Percentiles rank a stretch among this genome's conserved stretches.
phyloP scores from a whole-genome alignment of 768 basidiomycete genomes.

The Mycena epipterygia region DNA sequence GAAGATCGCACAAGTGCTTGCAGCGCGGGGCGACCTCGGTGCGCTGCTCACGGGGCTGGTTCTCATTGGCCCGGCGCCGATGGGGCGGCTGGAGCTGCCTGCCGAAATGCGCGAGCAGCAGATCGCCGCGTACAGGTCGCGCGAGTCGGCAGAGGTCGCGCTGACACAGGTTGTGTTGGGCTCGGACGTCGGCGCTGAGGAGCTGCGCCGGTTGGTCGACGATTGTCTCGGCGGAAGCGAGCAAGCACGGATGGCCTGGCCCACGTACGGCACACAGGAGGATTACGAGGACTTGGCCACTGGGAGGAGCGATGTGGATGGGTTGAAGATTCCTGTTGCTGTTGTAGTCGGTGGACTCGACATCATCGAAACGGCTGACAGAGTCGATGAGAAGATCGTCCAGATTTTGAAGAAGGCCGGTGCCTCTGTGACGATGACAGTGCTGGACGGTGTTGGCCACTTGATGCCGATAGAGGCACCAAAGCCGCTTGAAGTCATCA shows the following conservation, averaged over 20 bases:
- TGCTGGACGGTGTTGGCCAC: conserved; percentile 19
- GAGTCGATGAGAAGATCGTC: conserved; percentile 13
- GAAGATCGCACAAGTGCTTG: conserved; percentile 29
- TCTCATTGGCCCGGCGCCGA: conserved; percentile 23
- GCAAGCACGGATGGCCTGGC: conserved; percentile 16
- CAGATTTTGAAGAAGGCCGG: conserved; percentile 19
- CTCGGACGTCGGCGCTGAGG: conserved; percentile 14
- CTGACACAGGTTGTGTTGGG: conserved; percentile 13
- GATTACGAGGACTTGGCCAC: conserved; percentile 2
- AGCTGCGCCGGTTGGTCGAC: conserved; percentile 8
- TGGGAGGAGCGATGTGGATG: neutral
- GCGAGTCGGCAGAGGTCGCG: too few relatives aligned
- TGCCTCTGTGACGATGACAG: conserved; percentile 9
- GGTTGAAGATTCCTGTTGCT: conserved; percentile 13
- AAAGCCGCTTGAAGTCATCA: neutral
- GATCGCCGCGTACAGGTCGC: conserved; percentile 7
- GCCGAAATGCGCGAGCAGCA: conserved; percentile 20
- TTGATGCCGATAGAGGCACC: conserved; percentile 28
- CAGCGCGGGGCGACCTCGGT: conserved; percentile 19
- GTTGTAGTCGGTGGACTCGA: conserved; percentile 26
- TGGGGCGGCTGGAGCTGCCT: conserved; percentile 21
- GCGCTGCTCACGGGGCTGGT: conserved; percentile 23
- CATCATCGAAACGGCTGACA: conserved; percentile 13
- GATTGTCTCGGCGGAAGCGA: conserved; percentile 13
- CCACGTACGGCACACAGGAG: conserved; percentile 14